Percentiles rank a stretch among this genome's conserved stretches.
These are phyloP conservation scores for Cryptosporidium muris DNA, from an alignment of 169 alveolate species.

Conservation along the genomic window DNA sequence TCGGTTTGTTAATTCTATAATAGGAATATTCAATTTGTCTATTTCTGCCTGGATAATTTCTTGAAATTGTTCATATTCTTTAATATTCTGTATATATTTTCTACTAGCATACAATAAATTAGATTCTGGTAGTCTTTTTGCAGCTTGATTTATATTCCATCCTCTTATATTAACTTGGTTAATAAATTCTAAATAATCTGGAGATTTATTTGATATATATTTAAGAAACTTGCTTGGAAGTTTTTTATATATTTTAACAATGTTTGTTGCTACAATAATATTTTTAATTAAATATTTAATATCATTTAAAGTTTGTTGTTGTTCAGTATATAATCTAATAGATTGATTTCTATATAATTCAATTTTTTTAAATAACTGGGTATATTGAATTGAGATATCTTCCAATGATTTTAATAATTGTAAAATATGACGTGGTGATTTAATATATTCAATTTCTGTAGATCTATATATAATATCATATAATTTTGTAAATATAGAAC, in stretches of 20 bases:
- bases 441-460: conserved; percentile 20
- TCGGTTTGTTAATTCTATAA: not conserved
- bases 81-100: conserved; percentile 24
- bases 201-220: conserved; percentile 1
- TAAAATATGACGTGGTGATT: conserved; percentile 11
- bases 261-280: conserved; percentile 33
- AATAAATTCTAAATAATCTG: conserved; percentile 3
- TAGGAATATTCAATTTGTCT: conserved; percentile 3
- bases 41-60: not conserved
- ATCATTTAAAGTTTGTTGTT: conserved; percentile 8
- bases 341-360: conserved; percentile 13
- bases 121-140: conserved; percentile 1
- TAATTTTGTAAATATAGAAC: not conserved
- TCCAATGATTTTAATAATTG: conserved; percentile 17
- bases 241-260: conserved; percentile 32
- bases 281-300: conserved; percentile 8
- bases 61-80: conserved; percentile 41
- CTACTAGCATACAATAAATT: conserved; percentile 10
- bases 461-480: conserved; percentile 31
- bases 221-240: conserved; percentile 27
- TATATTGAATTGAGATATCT: conserved; percentile 10
- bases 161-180: conserved; percentile 32
- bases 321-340: conserved; percentile 2
- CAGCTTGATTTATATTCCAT: conserved; percentile 34
- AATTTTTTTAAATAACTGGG: not conserved